Evolutionary conservation across 1,139 yeast genomes (phyloP).

Genomic region (Scheffersomyces segobiensis): DNA sequence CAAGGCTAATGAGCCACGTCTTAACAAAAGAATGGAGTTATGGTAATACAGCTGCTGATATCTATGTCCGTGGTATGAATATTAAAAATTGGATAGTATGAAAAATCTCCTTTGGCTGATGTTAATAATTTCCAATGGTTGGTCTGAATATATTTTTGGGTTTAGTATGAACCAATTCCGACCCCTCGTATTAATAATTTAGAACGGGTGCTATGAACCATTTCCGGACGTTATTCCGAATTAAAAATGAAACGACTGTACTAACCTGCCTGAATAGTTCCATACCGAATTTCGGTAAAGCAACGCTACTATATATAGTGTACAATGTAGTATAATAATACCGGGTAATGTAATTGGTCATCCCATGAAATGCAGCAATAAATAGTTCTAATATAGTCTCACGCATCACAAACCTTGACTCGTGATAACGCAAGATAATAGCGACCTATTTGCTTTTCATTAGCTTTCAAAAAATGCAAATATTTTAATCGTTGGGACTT

Average conservation of each 20-base stretch:
- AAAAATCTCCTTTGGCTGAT: not conserved
- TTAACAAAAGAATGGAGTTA: too few species aligned
- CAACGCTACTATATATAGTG: not conserved
- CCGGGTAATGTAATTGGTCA: not conserved
- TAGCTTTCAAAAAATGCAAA: not conserved
- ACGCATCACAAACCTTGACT: not conserved
- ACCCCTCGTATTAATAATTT: too few species aligned
- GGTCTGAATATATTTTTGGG: not conserved
- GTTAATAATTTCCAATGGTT: not conserved
- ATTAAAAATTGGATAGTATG: not conserved
- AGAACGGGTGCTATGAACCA: too few species aligned
- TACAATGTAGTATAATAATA: not conserved
- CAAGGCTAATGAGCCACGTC: not conserved
- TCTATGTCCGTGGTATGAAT: not conserved
- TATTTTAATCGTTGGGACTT: slow-evolving; percentile 3
- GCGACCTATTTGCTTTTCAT: not conserved
- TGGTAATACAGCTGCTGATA: not conserved
- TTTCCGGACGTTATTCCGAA: too few species aligned
- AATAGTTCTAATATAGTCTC: not conserved
- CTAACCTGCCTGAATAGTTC: not conserved
- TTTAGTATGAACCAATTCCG: not conserved
- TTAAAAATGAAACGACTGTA: too few species aligned
- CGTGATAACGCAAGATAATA: not conserved
- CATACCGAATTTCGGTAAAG: not conserved
- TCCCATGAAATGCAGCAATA: too few species aligned